A percentile compares a stretch with the other conserved stretches of the same genome.
These are phyloP conservation scores for Penicillium chermesinum DNA, from an alignment of 495 filamentous ascomycete genomes.

Conservation along the genomic window DNA sequence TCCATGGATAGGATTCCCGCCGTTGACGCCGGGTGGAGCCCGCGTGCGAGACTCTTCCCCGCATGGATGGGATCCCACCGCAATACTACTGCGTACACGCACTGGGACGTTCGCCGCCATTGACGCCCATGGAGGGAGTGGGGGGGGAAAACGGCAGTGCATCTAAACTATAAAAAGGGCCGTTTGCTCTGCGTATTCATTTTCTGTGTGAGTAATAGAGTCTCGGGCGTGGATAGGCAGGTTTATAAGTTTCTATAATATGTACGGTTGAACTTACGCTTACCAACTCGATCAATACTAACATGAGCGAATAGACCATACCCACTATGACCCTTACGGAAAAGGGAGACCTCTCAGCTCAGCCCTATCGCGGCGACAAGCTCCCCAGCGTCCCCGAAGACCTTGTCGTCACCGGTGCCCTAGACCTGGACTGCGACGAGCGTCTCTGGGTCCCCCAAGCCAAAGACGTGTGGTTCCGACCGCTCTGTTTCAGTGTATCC, in stretches of 20 bases:
- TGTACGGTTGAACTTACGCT: too few relatives aligned
- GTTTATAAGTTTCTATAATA: too few relatives aligned
- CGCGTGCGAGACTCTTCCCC: neutral
- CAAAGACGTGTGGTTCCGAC: slow-evolving; percentile 19
- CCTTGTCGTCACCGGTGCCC: slow-evolving; percentile 10
- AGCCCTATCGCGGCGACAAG: slow-evolving; percentile 10
- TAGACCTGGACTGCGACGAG: slow-evolving; percentile 17
- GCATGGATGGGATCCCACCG: neutral
- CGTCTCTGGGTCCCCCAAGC: slow-evolving; percentile 16
- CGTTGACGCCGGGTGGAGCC: slow-evolving; percentile 8
- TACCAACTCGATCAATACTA: too few relatives aligned
- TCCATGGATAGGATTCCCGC: slow-evolving; percentile 2
- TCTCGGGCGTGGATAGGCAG: too few relatives aligned
- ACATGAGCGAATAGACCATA: neutral
- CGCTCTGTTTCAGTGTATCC: slow-evolving; percentile 12
- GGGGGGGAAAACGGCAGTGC: too few relatives aligned
- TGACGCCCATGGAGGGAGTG: slow-evolving; percentile 4
- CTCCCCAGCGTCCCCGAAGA: slow-evolving; percentile 17
- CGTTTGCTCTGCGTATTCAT: too few relatives aligned
- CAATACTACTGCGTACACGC: neutral
- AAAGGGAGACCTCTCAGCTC: slow-evolving; percentile 3
- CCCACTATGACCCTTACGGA: neutral
- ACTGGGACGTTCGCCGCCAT: slow-evolving; percentile 7
- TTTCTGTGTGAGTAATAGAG: too few relatives aligned
- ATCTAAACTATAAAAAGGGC: neutral